Base-by-base conservation (phyloP, 495 filamentous ascomycete species). In the Aspergillus sclerotiicarbonarius region DNA sequence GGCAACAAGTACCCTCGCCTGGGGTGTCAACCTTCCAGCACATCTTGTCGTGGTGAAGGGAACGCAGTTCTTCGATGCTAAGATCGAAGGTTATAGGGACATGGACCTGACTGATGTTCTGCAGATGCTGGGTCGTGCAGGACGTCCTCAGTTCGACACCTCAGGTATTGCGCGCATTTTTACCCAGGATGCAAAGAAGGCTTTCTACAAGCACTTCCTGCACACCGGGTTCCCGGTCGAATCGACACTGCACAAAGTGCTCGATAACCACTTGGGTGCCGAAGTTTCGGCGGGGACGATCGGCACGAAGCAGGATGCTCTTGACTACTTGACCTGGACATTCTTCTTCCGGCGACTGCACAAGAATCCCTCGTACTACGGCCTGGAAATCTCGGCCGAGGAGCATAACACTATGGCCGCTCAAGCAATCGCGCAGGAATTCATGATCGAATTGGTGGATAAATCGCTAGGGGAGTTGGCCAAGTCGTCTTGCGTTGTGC, bases 141-240 rank as follows among this genome's bases (percentile, higher is more conserved):
- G 94, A 13, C 88, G 94, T 54, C 94, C 94, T 13, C 94, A 99
- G 68, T 99, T 99, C 68, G 94, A 99, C 66, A 86, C 86, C 47
- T 94, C 92, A 0, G 94, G 95, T 60, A 93, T 98, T 61, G 94
- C 95, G 9, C 85, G 92, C 30, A 98, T 99, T 62, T 96, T 98
- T 72, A 98, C 95, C 0, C 92, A 99, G 65, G 93, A 98, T 57
- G 76, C 92, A 10, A 99, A 98, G 78, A 99, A 99, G 72, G 90
- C 91, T n/a, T 99, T 98, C 74, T 99, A 99, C 76, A 99, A 98
- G 78, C 92, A 99, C 75, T 99, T 99, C 69, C 70, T 99, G 46
- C 94, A 99, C 67, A 98, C 95, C 10, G 94, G 94, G 4, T 99
- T 99, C 73, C 94, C 94, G 0, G 94, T 99, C 21, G 94, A 99